A percentile compares a stretch with the other conserved stretches of the same genome.
phyloP scores from a whole-genome alignment of 805 yeast species.

The Starmerella khaoyaiensis region DNA sequence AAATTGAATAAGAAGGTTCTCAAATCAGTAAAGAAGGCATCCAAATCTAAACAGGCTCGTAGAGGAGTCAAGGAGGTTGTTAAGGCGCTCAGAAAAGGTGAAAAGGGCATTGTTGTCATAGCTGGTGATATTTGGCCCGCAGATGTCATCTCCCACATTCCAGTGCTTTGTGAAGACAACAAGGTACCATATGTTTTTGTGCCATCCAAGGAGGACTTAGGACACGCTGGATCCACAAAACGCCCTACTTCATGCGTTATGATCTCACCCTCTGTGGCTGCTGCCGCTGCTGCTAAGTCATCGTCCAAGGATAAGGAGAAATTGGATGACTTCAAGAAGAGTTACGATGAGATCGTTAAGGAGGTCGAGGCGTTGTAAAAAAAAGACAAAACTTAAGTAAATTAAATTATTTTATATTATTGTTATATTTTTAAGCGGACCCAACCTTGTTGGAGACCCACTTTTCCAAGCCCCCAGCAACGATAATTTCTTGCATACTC shows the following conservation, averaged over 20 bases:
- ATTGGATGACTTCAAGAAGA: slow-evolving; percentile 80
- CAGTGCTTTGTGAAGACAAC: slow-evolving; percentile 91
- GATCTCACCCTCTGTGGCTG: slow-evolving; percentile 54
- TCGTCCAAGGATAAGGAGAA: slow-evolving; percentile 43
- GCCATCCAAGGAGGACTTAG: slow-evolving; percentile 96
- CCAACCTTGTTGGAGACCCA: slow-evolving; percentile 49
- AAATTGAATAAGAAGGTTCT: slow-evolving; percentile 89
- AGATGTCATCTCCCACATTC: slow-evolving; percentile 93
- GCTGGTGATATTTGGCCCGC: slow-evolving; percentile 98
- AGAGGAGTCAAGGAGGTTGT: slow-evolving; percentile 99
- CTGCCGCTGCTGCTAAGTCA: slow-evolving; percentile 65
- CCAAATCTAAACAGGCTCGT: slow-evolving; percentile 95
- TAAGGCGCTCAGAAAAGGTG: slow-evolving; percentile 94
- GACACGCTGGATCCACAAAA: slow-evolving; percentile 97
- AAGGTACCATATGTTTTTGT: slow-evolving; percentile 84
- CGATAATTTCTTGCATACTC: slow-evolving; percentile 90
- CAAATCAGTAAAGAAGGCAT: slow-evolving; percentile 93
- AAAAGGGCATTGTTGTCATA: slow-evolving; percentile 87
- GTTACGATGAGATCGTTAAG: slow-evolving; percentile 85
- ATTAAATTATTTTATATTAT: background rate
- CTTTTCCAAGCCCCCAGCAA: slow-evolving; percentile 94
- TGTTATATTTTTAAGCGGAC: background rate
- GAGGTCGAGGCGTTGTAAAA: slow-evolving; percentile 41
- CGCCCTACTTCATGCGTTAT: slow-evolving; percentile 97
- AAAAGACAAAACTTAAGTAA: background rate